Evolutionary conservation across 305 asterid genomes (phyloP), one percentile per base, ranked within the genome.

Genomic region (Fraxinus sp.): DNA sequence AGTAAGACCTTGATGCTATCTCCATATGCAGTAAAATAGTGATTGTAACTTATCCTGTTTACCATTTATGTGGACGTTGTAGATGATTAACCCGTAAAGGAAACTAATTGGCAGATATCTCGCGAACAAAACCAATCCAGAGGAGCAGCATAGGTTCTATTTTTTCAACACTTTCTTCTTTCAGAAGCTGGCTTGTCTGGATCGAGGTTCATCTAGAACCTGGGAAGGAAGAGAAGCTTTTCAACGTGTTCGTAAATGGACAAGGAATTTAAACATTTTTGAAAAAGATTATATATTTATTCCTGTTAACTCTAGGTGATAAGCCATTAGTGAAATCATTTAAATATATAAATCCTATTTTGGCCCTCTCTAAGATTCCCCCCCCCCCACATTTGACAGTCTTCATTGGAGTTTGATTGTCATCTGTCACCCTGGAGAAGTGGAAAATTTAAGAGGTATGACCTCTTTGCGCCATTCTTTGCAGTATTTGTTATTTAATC

Each of bases 381-480:
- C 78, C 24, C 24, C 24, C 41, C 44, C 41, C 59, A 37, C 71
- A 81, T 77, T 66, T 84, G 83, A 64, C 91, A 96, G 99, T 83
- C 89, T 92, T 80, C 99, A 96, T 91, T 96, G 99, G 99, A 96
- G 99, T 91, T 89, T 96, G 94, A 86, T 96, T 78, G 86, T 96
- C 75, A 84, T 96, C 75, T 96, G 99, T 86, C 93, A 96, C 90
- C 98, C 95, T 80, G 95, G 98, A 83, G 90, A 89, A 91, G 91
- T 90, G 83, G 92, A 91, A 79, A 79, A 86, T 13, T 81, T 74
- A 33, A 82, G 79, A 90, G 94, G 99, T 87, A 87, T 57, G 89
- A 44, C 83, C 73, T 79, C 76, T 33, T 79, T 14, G 32, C 74
- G 35, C 35, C 33, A 78, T 81, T 37, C 78, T 70, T 66, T 79